Percentiles rank a stretch among this genome's conserved stretches.
These are phyloP conservation scores for Bipolaris cookei DNA, from an alignment of 2,329 filamentous ascomycete species.

Conservation along the genomic window DNA sequence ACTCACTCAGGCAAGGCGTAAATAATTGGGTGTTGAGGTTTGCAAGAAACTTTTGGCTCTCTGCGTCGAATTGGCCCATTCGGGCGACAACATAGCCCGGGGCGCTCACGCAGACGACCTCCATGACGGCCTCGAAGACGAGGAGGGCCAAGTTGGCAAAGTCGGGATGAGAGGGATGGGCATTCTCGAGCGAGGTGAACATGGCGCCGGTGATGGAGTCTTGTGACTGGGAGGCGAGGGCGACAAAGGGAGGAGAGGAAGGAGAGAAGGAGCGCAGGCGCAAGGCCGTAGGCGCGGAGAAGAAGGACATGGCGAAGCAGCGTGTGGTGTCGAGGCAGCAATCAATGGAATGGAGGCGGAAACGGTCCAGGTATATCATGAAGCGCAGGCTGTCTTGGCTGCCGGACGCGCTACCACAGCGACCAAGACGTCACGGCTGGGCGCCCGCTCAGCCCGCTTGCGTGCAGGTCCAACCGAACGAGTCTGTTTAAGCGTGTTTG, in stretches of 20 bases:
- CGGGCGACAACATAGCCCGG: constrained; percentile 92
- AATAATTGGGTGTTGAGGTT: constrained; percentile 97
- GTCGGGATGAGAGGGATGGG: constrained; percentile 63
- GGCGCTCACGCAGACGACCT: constrained; percentile 92
- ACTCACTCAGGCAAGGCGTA: constrained; percentile 88
- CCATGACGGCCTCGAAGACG: constrained; percentile 92
- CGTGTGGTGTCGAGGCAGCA: constrained; percentile 1
- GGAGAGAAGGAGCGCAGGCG: constrained; percentile 44
- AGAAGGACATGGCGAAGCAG: constrained; percentile 39
- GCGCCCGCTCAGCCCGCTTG: constrained; percentile 1
- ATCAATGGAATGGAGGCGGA: constrained; percentile 18
- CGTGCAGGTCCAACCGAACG: constrained; percentile 4
- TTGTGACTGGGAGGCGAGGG: constrained; percentile 45
- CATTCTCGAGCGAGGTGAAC: constrained; percentile 42
- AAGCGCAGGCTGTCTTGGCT: constrained; percentile 29
- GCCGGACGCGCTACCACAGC: constrained; percentile 1
- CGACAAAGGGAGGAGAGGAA: constrained; percentile 33
- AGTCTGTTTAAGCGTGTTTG: background rate
- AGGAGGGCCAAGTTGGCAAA: constrained; percentile 75
- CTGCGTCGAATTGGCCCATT: constrained; percentile 90
- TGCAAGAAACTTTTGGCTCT: constrained; percentile 94
- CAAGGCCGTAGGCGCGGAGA: constrained; percentile 41
- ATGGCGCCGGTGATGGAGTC: constrained; percentile 38
- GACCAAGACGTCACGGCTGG: constrained; percentile 23
- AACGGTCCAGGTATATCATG: constrained; percentile 21